Percentiles rank a stretch among this genome's conserved stretches.
Conservation (phyloP, 164 flowering plant genomes). For the Nymphaea thermarum region DNA sequence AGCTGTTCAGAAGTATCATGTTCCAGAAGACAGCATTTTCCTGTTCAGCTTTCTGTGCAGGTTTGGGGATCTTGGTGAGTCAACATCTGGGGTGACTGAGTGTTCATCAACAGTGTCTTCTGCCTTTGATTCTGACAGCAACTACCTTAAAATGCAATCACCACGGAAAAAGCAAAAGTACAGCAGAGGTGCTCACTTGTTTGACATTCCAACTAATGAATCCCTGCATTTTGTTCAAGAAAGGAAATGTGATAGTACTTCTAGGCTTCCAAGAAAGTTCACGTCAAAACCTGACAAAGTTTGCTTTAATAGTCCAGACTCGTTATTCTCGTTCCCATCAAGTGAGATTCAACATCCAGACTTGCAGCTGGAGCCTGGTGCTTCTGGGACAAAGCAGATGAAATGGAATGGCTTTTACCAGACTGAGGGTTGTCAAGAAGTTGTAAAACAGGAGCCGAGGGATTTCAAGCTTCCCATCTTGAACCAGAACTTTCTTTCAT, state of each 20-base stretch:
- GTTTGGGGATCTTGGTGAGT: conserved; percentile 77
- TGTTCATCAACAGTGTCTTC: conserved; percentile 80
- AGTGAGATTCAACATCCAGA: not conserved
- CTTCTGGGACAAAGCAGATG: not conserved
- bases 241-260: conserved; percentile 7
- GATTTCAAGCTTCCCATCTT: conserved; percentile 20
- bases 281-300: not conserved
- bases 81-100: conserved; percentile 83
- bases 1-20: conserved; percentile 36
- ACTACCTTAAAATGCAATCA: conserved; percentile 20
- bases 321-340: not conserved
- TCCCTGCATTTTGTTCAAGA: conserved; percentile 12
- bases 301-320: not conserved
- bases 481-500: conserved; percentile 18
- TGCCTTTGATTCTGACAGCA: conserved; percentile 45
- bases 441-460: conserved; percentile 40
- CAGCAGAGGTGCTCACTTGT: conserved; percentile 13
- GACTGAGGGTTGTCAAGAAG: conserved; percentile 15
- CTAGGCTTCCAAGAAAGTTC: not conserved
- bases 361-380: not conserved
- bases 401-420: conserved; percentile 1
- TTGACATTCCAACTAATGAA: conserved; percentile 17
- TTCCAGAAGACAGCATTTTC: conserved; percentile 57
- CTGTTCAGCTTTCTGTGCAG: conserved; percentile 53
- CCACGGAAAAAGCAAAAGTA: conserved; percentile 31